Base-by-base conservation (phyloP, 2,329 filamentous ascomycete species). In the Rhynchosporium agropyri region DNA sequence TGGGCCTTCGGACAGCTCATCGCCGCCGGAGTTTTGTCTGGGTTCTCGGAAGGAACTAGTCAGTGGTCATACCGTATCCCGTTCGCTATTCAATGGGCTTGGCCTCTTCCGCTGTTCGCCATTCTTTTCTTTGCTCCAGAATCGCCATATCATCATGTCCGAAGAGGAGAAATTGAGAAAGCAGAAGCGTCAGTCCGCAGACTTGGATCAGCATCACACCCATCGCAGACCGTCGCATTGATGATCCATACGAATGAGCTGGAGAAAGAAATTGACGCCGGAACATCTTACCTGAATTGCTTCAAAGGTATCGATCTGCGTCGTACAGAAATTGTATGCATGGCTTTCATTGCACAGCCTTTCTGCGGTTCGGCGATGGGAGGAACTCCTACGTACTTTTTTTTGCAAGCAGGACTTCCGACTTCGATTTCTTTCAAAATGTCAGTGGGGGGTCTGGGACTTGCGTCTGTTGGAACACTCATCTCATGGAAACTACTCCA, bases 361-460 rank as follows among this genome's bases (percentile, higher is more conserved):
- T 81, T 45, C 36, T 4, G 82, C 58, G 85, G 86, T 9, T 83
- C 84, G 64, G 82, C 85, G n/a, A 80, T 88, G 63, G 83, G 85
- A 63, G 84, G 83, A 63, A 88, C 86, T 63, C 84, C 83, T 1
- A 87, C 83, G 1, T 85, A 85, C 69, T 81, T 81, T 70, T 86
- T 85, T 71, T 75, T 81, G 63, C 80, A 83, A 10, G 83, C 83
- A 1, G 84, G 84, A 1, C 71, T 86, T 31, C 69, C 74, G 0
- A 76, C 78, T 1, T 74, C 75, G 20, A 75, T 80, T 26, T 77
- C 83, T 0, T 86, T 84, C 65, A 75, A 79, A 55, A 81, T 86
- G 71, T 79, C 80, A 6, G 79, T 86, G 68, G 83, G 77, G 0
- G 70, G 72, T 36, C 74, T 74, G 43, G 72, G 70, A 8, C 76